Base-by-base conservation (phyloP, 2,329 filamentous ascomycete species). In the Clathrospora elynae region DNA sequence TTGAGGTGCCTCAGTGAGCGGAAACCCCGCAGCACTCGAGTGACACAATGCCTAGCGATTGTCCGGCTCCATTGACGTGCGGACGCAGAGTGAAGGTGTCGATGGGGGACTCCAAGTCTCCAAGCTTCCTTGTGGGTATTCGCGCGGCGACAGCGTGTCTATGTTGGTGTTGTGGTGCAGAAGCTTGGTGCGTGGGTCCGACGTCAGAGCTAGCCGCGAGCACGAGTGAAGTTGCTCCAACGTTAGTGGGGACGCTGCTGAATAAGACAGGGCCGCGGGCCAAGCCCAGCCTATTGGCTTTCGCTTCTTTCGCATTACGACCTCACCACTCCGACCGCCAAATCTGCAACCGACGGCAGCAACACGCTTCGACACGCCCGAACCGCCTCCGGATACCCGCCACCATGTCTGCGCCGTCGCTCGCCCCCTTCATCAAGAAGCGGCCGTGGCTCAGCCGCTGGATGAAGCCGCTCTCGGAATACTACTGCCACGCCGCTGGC, bases 401-500 rank as follows among this genome's bases (percentile, higher is more conserved):
- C 60, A 71, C 68, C 71, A 87, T 89, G 86, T 86, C 84, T 72
- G 81, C 83, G 67, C 83, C 83, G 55, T 86, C 79, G 67, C 80
- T 90, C 74, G 82, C 87, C 66, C 87, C 83, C 62, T 91, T 84
- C 70, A 82, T 96, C 70, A 70, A 84, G 71, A 87, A 87, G 79
- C 85, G 90, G 67, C 91, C 92, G 61, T 96, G 88, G 88, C 83
- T 97, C 69, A 77, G 79, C 74, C 85, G 79, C 63, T 80, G 87
- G 76, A 76, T 97, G 73, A 83, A 78, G 78, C 93, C 93, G 58
- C 71, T 96, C 57, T 83, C 91, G 74, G 82, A 84, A 68, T 96
- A 90, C 90, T 97, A 97, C 78, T 76, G 77, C 75, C 86, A 92
- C 71, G 87, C 90, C 64, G 82, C 91, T 64, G 92, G 92, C 71